phyloP scores from a whole-genome alignment of 2,329 filamentous ascomycete genomes.

The Tolypocladium amazonense region DNA sequence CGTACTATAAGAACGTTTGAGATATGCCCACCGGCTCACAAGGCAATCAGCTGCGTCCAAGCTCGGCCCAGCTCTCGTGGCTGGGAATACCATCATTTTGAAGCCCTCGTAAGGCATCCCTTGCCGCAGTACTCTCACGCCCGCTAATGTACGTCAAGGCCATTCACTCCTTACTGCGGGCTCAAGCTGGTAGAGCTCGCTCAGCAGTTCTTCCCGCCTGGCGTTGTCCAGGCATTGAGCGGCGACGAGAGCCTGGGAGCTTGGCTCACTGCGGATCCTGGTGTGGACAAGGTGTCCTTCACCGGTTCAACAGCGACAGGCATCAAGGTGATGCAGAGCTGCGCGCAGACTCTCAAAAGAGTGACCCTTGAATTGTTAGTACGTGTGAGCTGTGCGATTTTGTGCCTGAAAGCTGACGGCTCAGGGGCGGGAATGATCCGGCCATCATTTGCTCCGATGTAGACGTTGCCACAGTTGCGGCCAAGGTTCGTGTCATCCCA shows the following conservation, averaged over 20 bases:
- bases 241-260: background rate
- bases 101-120: background rate
- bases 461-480: background rate
- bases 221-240: background rate
- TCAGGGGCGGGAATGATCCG: background rate
- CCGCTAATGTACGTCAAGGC: background rate
- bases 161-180: background rate
- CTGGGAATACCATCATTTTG: background rate
- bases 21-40: background rate
- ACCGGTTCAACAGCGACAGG: background rate
- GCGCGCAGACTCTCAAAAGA: background rate
- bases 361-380: background rate
- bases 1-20: background rate
- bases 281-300: background rate
- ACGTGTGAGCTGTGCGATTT: background rate
- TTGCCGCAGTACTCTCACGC: background rate
- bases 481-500: background rate
- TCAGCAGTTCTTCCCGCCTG: background rate
- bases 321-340: background rate
- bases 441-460: background rate
- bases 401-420: background rate
- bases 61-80: background rate
- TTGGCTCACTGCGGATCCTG: background rate
- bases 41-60: background rate
- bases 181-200: background rate